phyloP scores from a whole-genome alignment of 1,284 basidiomycete genomes.

The Fomitopsis schrenkii region DNA sequence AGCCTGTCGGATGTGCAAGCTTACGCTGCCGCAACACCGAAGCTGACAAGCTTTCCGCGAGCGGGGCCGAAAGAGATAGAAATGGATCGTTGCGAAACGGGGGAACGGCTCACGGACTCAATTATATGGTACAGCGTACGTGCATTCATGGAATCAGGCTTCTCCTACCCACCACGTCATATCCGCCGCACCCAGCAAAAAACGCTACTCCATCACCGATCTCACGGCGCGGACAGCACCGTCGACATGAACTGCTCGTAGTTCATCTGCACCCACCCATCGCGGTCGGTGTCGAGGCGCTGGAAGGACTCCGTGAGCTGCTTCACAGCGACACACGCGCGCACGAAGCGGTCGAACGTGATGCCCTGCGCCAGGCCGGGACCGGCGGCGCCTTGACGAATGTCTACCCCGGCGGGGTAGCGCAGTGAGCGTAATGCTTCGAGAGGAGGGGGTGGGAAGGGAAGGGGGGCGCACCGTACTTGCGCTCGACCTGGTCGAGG shows the following conservation, averaged over 20 bases:
- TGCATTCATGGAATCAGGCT: too few species aligned
- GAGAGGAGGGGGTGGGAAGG: neutral
- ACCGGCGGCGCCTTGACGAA: slow-evolving; percentile 42
- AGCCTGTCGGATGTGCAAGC: too few species aligned
- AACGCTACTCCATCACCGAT: too few species aligned
- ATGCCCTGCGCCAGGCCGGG: slow-evolving; percentile 47
- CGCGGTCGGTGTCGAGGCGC: slow-evolving; percentile 58
- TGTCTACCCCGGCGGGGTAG: slow-evolving; percentile 39
- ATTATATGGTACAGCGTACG: too few species aligned
- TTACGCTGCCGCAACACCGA: too few species aligned
- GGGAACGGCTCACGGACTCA: too few species aligned
- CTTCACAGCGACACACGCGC: slow-evolving; percentile 78
- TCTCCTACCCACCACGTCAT: neutral
- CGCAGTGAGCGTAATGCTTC: slow-evolving; percentile 6
- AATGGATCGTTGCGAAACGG: too few species aligned
- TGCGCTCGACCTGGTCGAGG: slow-evolving; percentile 55
- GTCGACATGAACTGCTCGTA: slow-evolving; percentile 77
- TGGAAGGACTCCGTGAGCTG: slow-evolving; percentile 66
- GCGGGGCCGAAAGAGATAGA: too few species aligned
- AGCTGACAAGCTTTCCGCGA: too few species aligned
- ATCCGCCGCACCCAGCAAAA: neutral
- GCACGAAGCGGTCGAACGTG: slow-evolving; percentile 79
- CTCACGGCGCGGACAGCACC: slow-evolving; percentile 64
- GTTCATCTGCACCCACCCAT: slow-evolving; percentile 74
- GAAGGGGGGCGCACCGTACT: slow-evolving; percentile 50